A percentile compares a stretch with the other conserved stretches of the same genome.
These are phyloP conservation scores for Puccinia polysora DNA, from an alignment of 1,284 basidiomycete species.

Conservation along the genomic window DNA sequence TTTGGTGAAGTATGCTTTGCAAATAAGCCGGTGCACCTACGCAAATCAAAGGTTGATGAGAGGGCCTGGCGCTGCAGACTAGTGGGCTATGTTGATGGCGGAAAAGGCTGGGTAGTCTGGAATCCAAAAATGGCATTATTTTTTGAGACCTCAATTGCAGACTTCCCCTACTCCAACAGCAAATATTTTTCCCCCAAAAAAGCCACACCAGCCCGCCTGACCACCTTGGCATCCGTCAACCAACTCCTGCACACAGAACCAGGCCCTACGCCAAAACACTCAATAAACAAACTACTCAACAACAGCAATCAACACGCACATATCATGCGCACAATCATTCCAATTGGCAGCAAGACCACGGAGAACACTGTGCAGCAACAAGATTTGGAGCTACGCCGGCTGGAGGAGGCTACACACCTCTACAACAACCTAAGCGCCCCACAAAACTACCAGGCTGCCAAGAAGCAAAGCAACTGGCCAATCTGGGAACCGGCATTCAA, in stretches of 20 bases:
- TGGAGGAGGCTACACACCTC: background rate
- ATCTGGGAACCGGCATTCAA: background rate
- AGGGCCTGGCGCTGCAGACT: background rate
- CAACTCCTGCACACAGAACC: background rate
- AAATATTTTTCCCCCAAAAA: background rate
- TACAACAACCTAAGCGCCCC: background rate
- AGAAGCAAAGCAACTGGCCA: background rate
- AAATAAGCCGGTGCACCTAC: background rate
- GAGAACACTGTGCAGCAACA: background rate
- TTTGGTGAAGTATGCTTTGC: background rate
- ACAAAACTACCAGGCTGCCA: background rate
- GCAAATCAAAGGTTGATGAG: background rate
- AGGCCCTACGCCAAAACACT: too few relatives aligned
- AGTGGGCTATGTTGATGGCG: background rate
- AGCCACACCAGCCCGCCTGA: background rate
- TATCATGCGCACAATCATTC: too few relatives aligned
- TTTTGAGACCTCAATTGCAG: background rate
- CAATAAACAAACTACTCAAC: too few relatives aligned
- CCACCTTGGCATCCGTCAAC: background rate
- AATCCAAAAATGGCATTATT: background rate
- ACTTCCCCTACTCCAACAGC: background rate
- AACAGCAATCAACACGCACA: too few relatives aligned
- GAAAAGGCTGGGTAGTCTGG: background rate
- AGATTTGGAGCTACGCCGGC: background rate
- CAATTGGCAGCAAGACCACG: too few relatives aligned